A percentile compares a stretch with the other conserved stretches of the same genome.
Evolutionary conservation across 352 stramenopile genomes (phyloP).

Genomic region (Globisporangium radiosum): DNA sequence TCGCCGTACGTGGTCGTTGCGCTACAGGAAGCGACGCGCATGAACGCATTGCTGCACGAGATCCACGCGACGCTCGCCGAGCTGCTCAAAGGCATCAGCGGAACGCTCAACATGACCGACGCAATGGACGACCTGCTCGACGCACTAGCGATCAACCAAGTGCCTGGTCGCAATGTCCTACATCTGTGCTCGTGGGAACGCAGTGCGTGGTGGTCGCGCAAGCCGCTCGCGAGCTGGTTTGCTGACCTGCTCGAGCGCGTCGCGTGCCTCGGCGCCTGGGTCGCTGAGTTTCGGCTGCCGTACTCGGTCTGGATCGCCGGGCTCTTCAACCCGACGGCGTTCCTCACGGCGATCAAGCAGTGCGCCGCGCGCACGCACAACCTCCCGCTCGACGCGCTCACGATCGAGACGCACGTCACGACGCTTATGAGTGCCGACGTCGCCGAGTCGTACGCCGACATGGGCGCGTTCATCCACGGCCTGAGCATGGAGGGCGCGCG

Average conservation of each 20-base stretch:
- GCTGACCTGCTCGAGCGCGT: constrained; percentile 70
- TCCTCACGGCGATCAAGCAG: constrained; percentile 83
- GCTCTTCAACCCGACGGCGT: constrained; percentile 79
- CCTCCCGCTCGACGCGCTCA: constrained; percentile 89
- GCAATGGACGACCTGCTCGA: constrained; percentile 84
- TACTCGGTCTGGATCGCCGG: constrained; percentile 81
- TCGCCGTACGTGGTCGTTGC: constrained; percentile 81
- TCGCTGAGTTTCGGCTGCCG: constrained; percentile 53
- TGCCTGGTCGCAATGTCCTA: constrained; percentile 65
- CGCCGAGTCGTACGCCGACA: constrained; percentile 64
- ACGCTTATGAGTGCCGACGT: constrained; percentile 53
- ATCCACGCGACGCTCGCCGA: constrained; percentile 60
- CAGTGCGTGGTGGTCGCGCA: constrained; percentile 82
- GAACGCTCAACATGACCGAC: constrained; percentile 85
- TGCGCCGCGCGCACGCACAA: constrained; percentile 79
- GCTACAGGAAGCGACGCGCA: constrained; percentile 74
- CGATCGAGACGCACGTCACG: constrained; percentile 92
- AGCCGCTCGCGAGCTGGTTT: constrained; percentile 77
- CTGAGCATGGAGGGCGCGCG: constrained; percentile 93
- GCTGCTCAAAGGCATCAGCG: constrained; percentile 75
- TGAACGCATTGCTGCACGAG: constrained; percentile 60
- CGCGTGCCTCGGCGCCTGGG: constrained; percentile 63
- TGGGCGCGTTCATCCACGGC: constrained; percentile 92
- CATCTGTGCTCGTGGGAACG: constrained; percentile 74
- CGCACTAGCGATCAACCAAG: constrained; percentile 63